Conservation (phyloP, 2,329 filamentous ascomycete species). For the Penicillium oxalicum region DNA sequence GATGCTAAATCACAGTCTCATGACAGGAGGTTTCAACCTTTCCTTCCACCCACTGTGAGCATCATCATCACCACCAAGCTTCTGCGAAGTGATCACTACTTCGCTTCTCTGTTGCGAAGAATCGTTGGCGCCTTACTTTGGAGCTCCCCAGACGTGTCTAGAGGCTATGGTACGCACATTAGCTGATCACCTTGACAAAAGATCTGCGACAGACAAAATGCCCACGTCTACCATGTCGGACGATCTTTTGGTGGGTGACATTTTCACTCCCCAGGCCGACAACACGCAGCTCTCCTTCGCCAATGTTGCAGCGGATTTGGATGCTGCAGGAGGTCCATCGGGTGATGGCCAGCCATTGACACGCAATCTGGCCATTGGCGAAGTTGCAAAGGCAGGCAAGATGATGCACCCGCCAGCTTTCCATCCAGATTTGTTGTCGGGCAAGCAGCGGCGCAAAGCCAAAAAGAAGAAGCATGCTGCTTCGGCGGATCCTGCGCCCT, state of each 20-base stretch:
- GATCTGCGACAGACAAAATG: conserved; percentile 11
- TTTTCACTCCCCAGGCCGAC: conserved; percentile 36
- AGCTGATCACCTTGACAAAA: too few species aligned
- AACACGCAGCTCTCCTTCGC: conserved; percentile 20
- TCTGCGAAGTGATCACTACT: conserved; percentile 3
- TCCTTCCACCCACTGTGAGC: too few species aligned
- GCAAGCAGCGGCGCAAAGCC: conserved; percentile 30
- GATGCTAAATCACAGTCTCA: too few species aligned
- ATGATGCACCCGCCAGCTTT: conserved; percentile 27
- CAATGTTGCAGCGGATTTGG: conserved; percentile 20
- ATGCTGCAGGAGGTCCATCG: conserved; percentile 24
- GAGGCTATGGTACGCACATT: too few species aligned
- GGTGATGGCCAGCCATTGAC: conserved; percentile 20
- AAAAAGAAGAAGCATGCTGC: conserved; percentile 35
- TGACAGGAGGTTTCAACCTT: too few species aligned
- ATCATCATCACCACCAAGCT: too few species aligned
- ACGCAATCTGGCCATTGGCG: conserved; percentile 15
- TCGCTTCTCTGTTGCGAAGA: conserved; percentile 3
- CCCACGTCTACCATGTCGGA: conserved; percentile 23
- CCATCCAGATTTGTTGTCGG: conserved; percentile 21
- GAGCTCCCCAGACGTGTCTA: too few species aligned
- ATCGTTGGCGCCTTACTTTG: conserved; percentile 1
- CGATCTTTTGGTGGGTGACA: conserved; percentile 36
- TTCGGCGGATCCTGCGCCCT: conserved; percentile 29
- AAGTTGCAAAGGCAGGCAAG: conserved; percentile 18